Percentiles rank a stretch among this genome's conserved stretches.
Evolutionary conservation across 2,329 filamentous ascomycete genomes (phyloP).

Genomic region (Xylariaceae sp.): DNA sequence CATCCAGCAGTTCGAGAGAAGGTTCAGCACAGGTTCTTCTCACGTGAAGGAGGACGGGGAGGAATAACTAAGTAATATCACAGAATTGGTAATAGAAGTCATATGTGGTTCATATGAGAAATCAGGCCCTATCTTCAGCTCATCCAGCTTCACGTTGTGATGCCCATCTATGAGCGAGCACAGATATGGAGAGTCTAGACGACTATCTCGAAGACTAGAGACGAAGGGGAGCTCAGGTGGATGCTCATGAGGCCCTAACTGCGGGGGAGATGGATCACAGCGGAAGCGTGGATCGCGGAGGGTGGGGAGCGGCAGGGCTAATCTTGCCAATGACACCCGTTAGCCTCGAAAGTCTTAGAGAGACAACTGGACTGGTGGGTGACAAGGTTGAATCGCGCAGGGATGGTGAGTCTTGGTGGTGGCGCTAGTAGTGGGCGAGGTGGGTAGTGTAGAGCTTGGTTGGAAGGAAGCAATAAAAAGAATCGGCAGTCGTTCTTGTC

Average conservation of each 20-base stretch:
- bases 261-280: conserved; percentile 29
- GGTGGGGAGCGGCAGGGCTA: conserved; percentile 13
- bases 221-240: conserved; percentile 18
- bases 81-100: conserved; percentile 9
- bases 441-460: not conserved
- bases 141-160: conserved; percentile 4
- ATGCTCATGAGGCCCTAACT: conserved; percentile 17
- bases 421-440: conserved; percentile 3
- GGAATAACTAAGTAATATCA: conserved; percentile 14
- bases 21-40: conserved; percentile 1
- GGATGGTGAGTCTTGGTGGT: conserved; percentile 23
- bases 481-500: no score
- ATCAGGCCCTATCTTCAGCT: not conserved
- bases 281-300: conserved; percentile 23
- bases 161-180: conserved; percentile 2
- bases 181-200: conserved; percentile 3
- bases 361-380: conserved; percentile 9
- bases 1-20: conserved; percentile 28
- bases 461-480: not conserved
- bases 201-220: not conserved
- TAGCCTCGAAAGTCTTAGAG: conserved; percentile 1
- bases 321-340: conserved; percentile 19
- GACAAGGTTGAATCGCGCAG: conserved; percentile 22
- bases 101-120: conserved; percentile 5
- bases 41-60: not conserved